Conservation (phyloP, 306 rosid species). For the Argentina anserina region DNA sequence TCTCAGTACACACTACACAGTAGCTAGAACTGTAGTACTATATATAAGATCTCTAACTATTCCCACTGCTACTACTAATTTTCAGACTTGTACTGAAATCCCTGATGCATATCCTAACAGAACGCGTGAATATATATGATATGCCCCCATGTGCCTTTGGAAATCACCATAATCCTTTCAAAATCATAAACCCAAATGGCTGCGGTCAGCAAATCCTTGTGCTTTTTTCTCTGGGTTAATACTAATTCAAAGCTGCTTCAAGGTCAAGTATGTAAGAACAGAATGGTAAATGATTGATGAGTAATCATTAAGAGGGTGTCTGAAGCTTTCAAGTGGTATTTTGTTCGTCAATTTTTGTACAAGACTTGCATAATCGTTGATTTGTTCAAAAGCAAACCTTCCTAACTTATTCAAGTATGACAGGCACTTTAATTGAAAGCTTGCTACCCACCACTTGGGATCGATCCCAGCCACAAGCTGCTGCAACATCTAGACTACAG, state of each 20-base stretch:
- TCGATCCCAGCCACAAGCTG: conserved; percentile 1
- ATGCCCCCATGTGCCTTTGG: conserved; percentile 56
- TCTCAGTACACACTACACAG: not conserved
- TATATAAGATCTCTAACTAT: not conserved
- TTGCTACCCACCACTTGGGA: not conserved
- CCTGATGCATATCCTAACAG: conserved; percentile 5
- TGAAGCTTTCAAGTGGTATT: not conserved
- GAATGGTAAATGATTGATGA: not conserved
- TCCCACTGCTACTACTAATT: conserved; percentile 7
- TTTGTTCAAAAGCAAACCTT: not conserved
- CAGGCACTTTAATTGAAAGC: not conserved
- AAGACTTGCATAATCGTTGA: not conserved
- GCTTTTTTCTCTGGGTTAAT: not conserved
- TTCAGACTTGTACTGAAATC: not conserved
- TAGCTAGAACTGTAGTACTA: not conserved
- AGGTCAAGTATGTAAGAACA: not conserved
- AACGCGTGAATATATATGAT: conserved; percentile 26
- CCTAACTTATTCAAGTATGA: not conserved
- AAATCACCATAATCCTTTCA: conserved; percentile 18
- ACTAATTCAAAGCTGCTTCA: not conserved
- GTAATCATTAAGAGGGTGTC: not conserved
- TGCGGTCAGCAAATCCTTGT: not conserved
- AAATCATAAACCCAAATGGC: not conserved
- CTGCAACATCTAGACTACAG: not conserved
- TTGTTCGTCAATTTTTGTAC: too few relatives aligned